phyloP scores from a whole-genome alignment of 305 asterid species.

The Rubia balearica region DNA sequence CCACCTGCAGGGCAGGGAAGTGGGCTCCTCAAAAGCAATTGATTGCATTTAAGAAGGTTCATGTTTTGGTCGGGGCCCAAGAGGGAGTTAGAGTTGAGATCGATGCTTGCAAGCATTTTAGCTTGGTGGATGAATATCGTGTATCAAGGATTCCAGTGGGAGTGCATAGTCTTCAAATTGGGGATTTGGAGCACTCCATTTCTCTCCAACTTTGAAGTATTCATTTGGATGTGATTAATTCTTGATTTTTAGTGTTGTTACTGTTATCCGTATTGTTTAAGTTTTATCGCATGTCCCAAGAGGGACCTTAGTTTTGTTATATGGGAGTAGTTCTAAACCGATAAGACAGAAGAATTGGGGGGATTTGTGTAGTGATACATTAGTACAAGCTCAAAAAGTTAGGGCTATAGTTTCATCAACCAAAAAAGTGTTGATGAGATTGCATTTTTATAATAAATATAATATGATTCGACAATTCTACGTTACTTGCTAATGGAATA shows the following conservation, averaged over 20 bases:
- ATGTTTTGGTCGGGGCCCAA: constrained; percentile 32
- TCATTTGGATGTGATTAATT: constrained; percentile 26
- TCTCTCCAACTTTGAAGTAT: constrained; percentile 38
- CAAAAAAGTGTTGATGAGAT: neutral
- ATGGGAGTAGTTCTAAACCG: neutral
- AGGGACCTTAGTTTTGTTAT: neutral
- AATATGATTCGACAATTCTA: neutral
- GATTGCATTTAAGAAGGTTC: constrained; percentile 60
- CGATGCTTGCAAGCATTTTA: constrained; percentile 55
- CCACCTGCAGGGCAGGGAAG: constrained; percentile 22
- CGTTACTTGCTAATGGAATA: no score
- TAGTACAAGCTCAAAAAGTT: neutral
- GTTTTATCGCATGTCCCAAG: neutral
- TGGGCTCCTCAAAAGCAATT: constrained; percentile 31
- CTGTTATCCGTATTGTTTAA: neutral
- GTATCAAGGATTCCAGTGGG: constrained; percentile 72
- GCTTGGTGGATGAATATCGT: constrained; percentile 54
- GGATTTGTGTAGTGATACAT: no score
- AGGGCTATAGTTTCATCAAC: neutral
- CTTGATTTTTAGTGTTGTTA: neutral
- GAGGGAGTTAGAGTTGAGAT: constrained; percentile 30
- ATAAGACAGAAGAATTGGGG: neutral
- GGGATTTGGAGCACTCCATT: constrained; percentile 51
- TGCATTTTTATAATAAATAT: neutral
- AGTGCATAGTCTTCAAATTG: constrained; percentile 59